Evolutionary conservation across 192 early-diverging fungal species (phyloP), one percentile per base, ranked within the genome.

Genomic region (Kickxella alabastrina): DNA sequence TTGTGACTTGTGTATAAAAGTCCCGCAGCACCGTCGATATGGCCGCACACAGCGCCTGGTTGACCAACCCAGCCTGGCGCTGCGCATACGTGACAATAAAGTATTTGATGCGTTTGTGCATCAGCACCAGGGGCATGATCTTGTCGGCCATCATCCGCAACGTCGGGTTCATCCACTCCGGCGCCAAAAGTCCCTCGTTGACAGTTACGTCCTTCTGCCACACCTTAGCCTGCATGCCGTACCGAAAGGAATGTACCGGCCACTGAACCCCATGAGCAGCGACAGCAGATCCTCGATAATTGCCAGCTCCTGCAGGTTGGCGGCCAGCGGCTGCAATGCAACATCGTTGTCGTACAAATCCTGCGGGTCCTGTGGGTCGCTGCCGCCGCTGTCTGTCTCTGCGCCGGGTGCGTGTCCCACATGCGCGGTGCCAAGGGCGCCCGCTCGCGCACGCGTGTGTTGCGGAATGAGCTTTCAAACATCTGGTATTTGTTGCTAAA

Each of bases 271-370:
- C 81, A 91, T 82, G 63, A 95, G 73, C 13, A 90, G 84, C 54
- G 86, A 95, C 42, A 98, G 65, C 0, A 95, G 59, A 64, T 98
- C 95, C 47, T 98, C 89, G 19, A 98, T 85, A 21, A 95, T 79
- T 8, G 82, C 77, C 58, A 81, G 82, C 65, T 95, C 92, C 62
- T 95, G 92, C 42, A 83, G 62, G 18, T 79, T 75, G 0, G 65
- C 23, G 23, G 72, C 71, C 49, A 83, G 47, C 40, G 28, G 51
- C 21, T 49, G 55, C 47, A 65, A 32, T 46, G 62, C 63, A 19
- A 74, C 55, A 1, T 62, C 56, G 26, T 43, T 59, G 43, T 74
- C 70, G 7, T 66, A 74, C 15, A 41, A 38, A 25, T 27, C 58
- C 10, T 39, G 35, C 6, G 51, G 53, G 12, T 52, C 19, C 31